A percentile compares a stretch with the other conserved stretches of the same genome.
phyloP scores from a whole-genome alignment of 2,329 filamentous ascomycete species.

The Aspergillus brasiliensis region DNA sequence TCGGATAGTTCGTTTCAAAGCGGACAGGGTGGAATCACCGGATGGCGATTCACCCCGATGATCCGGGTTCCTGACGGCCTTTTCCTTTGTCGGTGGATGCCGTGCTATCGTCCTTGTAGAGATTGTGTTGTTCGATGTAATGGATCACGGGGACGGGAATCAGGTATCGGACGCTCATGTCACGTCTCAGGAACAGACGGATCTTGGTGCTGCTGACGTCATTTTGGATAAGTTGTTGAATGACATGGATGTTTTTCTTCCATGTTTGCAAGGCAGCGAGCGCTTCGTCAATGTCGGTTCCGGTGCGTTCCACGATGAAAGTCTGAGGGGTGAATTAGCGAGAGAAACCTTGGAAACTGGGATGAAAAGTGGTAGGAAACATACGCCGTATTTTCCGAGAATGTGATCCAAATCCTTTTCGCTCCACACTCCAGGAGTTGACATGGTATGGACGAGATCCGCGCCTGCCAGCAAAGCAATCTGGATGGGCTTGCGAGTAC shows the following conservation, averaged over 20 bases:
- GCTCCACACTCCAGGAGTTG: slow-evolving; percentile 73
- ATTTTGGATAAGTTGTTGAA: slow-evolving; percentile 84
- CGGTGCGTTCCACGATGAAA: slow-evolving; percentile 84
- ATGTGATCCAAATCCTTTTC: slow-evolving; percentile 85
- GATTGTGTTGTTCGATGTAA: slow-evolving; percentile 68
- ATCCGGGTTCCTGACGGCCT: slow-evolving; percentile 26
- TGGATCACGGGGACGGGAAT: slow-evolving; percentile 74
- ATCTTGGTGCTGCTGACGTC: slow-evolving; percentile 83
- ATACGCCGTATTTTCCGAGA: slow-evolving; percentile 71
- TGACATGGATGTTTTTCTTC: slow-evolving; percentile 84
- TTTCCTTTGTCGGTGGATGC: slow-evolving; percentile 39
- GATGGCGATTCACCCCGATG: slow-evolving; percentile 27
- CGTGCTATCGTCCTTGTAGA: slow-evolving; percentile 60
- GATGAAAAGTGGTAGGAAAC: slow-evolving; percentile 16
- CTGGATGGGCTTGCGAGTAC: slow-evolving; percentile 65
- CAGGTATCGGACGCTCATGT: slow-evolving; percentile 79
- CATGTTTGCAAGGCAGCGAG: slow-evolving; percentile 78
- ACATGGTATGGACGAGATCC: slow-evolving; percentile 75
- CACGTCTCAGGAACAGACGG: slow-evolving; percentile 73
- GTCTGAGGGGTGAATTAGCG: slow-evolving; percentile 43
- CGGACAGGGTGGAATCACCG: background rate
- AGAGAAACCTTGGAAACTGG: background rate
- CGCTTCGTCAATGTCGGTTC: slow-evolving; percentile 86
- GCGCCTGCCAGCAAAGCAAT: slow-evolving; percentile 82
- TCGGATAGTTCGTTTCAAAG: background rate